These are phyloP conservation scores for Herpetomonas samuelpessoai DNA, from an alignment of 208 protist species.

Conservation along the genomic window DNA sequence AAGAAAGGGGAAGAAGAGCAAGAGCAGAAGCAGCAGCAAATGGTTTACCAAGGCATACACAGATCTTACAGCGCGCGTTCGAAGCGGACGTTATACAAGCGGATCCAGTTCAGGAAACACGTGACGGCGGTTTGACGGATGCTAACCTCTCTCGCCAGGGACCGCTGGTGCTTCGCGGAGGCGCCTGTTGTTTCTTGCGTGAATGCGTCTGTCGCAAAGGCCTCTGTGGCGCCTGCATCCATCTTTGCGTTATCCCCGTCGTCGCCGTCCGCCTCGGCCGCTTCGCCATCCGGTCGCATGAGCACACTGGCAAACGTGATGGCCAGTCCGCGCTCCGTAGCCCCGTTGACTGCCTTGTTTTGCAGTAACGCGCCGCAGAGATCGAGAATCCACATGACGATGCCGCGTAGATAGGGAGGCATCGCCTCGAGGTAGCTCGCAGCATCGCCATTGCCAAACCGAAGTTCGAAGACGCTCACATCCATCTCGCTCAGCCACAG, in stretches of 20 bases:
- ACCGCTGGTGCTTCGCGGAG: not conserved
- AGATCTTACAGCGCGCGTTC: constrained; percentile 15
- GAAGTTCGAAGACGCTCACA: constrained; percentile 57
- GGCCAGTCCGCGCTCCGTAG: constrained; percentile 56
- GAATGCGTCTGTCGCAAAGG: constrained; percentile 9
- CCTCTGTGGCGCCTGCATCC: constrained; percentile 14
- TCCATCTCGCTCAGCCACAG: constrained; percentile 75
- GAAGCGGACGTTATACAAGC: constrained; percentile 47
- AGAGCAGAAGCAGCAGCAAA: not conserved
- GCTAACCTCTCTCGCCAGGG: constrained; percentile 36
- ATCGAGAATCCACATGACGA: constrained; percentile 73
- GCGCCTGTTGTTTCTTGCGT: not conserved
- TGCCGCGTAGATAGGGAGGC: constrained; percentile 55
- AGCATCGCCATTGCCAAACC: constrained; percentile 59
- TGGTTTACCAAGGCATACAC: too few relatives aligned
- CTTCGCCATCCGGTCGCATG: constrained; percentile 22
- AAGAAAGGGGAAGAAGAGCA: not conserved
- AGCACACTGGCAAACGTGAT: constrained; percentile 78
- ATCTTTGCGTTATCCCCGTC: constrained; percentile 21
- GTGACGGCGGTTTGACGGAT: constrained; percentile 53
- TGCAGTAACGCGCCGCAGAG: constrained; percentile 65
- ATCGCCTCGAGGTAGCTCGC: constrained; percentile 73
- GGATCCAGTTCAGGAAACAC: constrained; percentile 67
- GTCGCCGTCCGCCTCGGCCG: constrained; percentile 7
- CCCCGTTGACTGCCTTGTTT: constrained; percentile 60